Evolutionary conservation across 805 yeast genomes (phyloP), one percentile per base, ranked within the genome.

Genomic region (Saccharomycopsis oosterbeekiorum): DNA sequence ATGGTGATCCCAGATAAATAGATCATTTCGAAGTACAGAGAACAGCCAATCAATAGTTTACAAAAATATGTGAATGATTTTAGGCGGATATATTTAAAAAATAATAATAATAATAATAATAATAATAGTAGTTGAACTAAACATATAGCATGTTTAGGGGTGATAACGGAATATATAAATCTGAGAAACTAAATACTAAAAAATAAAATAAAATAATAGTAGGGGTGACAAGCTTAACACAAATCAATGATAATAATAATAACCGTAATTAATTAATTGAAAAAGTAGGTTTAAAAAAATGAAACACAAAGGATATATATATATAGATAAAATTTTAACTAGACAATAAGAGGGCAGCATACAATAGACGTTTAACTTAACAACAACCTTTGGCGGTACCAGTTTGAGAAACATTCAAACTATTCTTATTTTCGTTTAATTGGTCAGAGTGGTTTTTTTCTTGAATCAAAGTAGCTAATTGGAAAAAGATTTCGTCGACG

Each of bases 401-500:
- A 29, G 56, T 37, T 19, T 58, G 58, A 37, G 43, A 40, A 54
- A 63, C 59, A 54, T 59, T 60, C 36, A 56, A 66, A 17, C 68
- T 67, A n/a, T 65, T 65, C 19, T 65, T 62, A 14, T 65, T 64
- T 12, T 62, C 62, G 29, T 68, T 68, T 51, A 73, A 62, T 63
- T 75, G 74, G 59, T 77, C 77, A 59, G 75, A 73, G 60, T 76
- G 77, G 65, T 85, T 84, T 73, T 87, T 88, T 59, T 89, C 96
- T 76, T 88, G 88, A 70, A 92, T 89, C 68, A 89, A 79, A 51
- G 86, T 83, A 12, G 97, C 97, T 70, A 94, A 81, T 68, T 90
- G 88, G 75, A 88, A 86, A 77, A 94, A 94, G 56, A 96, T 85
- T 62, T 90, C 90, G 70, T 89, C 96, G 65, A 94, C 99, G 70